Evolutionary conservation across 2,329 filamentous ascomycete genomes (phyloP).

Genomic region (Pseudogymnoascus sp.): DNA sequence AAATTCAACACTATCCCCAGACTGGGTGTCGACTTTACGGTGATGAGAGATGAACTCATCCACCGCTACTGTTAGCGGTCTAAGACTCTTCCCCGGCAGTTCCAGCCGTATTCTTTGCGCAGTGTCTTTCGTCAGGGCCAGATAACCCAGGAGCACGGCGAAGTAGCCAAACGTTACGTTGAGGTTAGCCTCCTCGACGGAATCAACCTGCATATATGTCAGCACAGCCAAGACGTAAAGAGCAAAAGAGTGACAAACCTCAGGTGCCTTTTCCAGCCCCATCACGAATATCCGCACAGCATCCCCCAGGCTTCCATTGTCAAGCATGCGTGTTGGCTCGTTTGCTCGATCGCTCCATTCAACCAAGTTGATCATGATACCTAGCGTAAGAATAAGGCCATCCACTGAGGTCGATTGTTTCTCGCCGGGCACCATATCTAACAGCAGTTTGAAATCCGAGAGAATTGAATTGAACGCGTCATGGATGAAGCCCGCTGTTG

Average conservation of each 20-base stretch:
- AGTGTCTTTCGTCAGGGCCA: constrained; percentile 53
- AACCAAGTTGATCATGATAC: constrained; percentile 78
- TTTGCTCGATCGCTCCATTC: constrained; percentile 53
- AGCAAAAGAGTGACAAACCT: constrained; percentile 46
- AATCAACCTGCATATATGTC: constrained; percentile 48
- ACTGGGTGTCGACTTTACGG: constrained; percentile 45
- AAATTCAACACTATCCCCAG: constrained; percentile 38
- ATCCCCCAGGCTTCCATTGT: constrained; percentile 43
- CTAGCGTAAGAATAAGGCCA: constrained; percentile 67
- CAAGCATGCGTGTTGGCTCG: constrained; percentile 13
- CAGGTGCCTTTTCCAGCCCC: constrained; percentile 55
- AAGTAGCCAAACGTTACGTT: constrained; percentile 85
- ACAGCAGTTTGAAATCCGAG: constrained; percentile 41
- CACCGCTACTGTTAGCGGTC: constrained; percentile 46
- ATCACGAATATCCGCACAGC: constrained; percentile 61
- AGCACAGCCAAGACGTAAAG: constrained; percentile 8
- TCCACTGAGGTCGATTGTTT: constrained; percentile 53
- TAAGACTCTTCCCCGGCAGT: constrained; percentile 41
- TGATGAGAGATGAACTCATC: constrained; percentile 56
- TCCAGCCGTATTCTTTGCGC: constrained; percentile 34
- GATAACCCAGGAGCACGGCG: constrained; percentile 72
- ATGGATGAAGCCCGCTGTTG: constrained; percentile 48
- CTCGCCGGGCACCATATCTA: constrained; percentile 41
- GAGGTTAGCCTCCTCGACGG: constrained; percentile 64
- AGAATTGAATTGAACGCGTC: constrained; percentile 44